These are phyloP conservation scores for Clonostachys sp. DNA, from an alignment of 2,329 filamentous ascomycete species.

Conservation along the genomic window DNA sequence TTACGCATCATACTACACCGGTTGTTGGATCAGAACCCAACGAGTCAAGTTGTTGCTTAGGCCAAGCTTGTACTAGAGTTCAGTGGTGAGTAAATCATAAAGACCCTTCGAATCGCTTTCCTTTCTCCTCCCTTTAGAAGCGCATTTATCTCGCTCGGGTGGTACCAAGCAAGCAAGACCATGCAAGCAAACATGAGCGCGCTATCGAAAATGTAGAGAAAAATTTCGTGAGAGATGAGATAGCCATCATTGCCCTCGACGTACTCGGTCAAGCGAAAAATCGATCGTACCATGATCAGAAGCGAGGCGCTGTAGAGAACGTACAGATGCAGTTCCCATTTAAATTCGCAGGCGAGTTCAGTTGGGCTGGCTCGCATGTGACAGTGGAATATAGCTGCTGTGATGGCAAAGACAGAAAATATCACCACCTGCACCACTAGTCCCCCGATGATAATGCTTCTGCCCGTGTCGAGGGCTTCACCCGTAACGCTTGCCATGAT, in stretches of 20 bases:
- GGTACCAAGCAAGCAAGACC: conserved; percentile 8
- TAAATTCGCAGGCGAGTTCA: conserved; percentile 6
- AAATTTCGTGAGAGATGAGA: conserved; percentile 28
- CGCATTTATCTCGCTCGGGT: too few relatives aligned
- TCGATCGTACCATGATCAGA: conserved; percentile 32
- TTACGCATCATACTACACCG: too few relatives aligned
- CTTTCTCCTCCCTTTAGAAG: too few relatives aligned
- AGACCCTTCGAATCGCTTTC: too few relatives aligned
- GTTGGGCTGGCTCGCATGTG: conserved; percentile 9
- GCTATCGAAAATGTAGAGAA: conserved; percentile 32
- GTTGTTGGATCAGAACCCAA: too few relatives aligned
- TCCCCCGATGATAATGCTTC: conserved; percentile 45
- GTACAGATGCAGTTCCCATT: conserved; percentile 24
- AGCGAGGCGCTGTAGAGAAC: conserved; percentile 28
- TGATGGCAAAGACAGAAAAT: conserved; percentile 46
- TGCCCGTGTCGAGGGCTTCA: conserved; percentile 18
- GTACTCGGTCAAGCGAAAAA: conserved; percentile 42
- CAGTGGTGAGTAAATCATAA: too few relatives aligned
- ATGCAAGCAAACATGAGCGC: conserved; percentile 25
- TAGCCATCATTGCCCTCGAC: conserved; percentile 29
- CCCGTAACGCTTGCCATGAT: conserved; percentile 5
- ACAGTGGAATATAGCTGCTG: conserved; percentile 36
- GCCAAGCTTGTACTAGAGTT: too few relatives aligned
- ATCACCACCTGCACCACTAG: conserved; percentile 52
- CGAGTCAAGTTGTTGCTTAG: too few relatives aligned